phyloP scores from a whole-genome alignment of 345 rosid genomes.

The Euphorbia pulcherrima region DNA sequence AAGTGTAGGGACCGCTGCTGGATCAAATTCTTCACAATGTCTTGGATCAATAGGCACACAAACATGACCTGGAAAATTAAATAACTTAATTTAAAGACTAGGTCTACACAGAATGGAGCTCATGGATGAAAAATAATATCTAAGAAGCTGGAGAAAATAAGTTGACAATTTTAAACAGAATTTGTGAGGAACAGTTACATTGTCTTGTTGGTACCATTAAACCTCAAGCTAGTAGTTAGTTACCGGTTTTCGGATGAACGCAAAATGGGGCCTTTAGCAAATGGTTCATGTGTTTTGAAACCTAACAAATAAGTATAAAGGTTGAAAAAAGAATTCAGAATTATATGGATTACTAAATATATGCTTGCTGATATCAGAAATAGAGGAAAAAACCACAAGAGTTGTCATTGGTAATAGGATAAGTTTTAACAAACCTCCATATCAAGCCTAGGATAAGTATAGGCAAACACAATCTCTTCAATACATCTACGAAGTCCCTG shows the following conservation, averaged over 20 bases:
- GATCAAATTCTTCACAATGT: slow-evolving; percentile 78
- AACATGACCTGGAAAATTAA: slow-evolving; percentile 55
- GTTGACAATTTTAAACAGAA: no score
- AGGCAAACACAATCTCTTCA: slow-evolving; percentile 83
- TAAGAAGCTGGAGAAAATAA: background rate
- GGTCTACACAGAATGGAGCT: background rate
- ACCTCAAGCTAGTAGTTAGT: slow-evolving; percentile 10
- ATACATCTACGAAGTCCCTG: slow-evolving; percentile 67
- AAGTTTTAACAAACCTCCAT: slow-evolving; percentile 61
- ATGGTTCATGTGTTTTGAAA: slow-evolving; percentile 94
- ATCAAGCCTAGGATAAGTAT: slow-evolving; percentile 88
- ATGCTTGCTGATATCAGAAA: background rate
- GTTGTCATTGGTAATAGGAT: background rate
- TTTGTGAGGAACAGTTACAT: no score
- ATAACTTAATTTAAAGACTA: background rate
- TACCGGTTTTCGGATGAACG: slow-evolving; percentile 90
- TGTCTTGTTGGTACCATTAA: background rate
- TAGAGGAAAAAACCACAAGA: background rate
- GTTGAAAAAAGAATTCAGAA: background rate
- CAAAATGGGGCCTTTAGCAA: slow-evolving; percentile 97
- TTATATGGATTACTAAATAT: background rate
- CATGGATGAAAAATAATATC: background rate
- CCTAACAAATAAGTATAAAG: slow-evolving; percentile 41
- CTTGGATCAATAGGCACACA: slow-evolving; percentile 89
- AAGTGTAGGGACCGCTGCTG: slow-evolving; percentile 70